phyloP scores from a whole-genome alignment of 208 protist species.

The Trypanosoma melophagium region DNA sequence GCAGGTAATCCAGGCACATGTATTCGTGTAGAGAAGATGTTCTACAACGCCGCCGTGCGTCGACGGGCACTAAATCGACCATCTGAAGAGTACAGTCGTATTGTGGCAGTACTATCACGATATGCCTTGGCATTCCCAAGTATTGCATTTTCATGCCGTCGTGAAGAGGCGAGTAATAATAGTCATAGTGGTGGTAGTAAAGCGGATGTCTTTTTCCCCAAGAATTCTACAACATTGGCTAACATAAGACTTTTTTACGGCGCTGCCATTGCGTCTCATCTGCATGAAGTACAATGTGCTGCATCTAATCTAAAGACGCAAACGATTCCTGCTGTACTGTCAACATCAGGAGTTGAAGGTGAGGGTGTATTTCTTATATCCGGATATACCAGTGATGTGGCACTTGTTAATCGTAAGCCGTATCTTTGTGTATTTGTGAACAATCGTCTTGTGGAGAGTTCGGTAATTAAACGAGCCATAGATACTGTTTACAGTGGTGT shows the following conservation, averaged over 20 bases:
- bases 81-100: conserved; percentile 91
- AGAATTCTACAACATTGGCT: conserved; percentile 54
- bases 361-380: conserved; percentile 58
- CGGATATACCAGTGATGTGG: conserved; percentile 80
- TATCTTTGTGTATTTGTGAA: conserved; percentile 88
- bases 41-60: conserved; percentile 84
- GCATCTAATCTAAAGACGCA: conserved; percentile 28
- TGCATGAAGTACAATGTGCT: conserved; percentile 33
- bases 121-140: conserved; percentile 85
- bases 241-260: conserved; percentile 80
- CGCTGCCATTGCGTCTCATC: conserved; percentile 43
- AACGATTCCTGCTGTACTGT: conserved; percentile 25
- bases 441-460: conserved; percentile 76
- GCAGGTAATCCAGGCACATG: conserved; percentile 85
- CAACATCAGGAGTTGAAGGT: conserved; percentile 35
- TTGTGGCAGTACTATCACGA: conserved; percentile 89
- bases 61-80: conserved; percentile 78
- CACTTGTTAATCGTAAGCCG: conserved; percentile 55
- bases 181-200: conserved; percentile 8
- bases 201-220: conserved; percentile 54
- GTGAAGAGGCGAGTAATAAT: conserved; percentile 29
- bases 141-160: conserved; percentile 71
- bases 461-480: conserved; percentile 82
- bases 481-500: conserved; percentile 90
- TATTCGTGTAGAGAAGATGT: conserved; percentile 88